Percentiles rank a stretch among this genome's conserved stretches.
phyloP scores from a whole-genome alignment of 495 filamentous ascomycete genomes.

The Schizothecium vesticola region DNA sequence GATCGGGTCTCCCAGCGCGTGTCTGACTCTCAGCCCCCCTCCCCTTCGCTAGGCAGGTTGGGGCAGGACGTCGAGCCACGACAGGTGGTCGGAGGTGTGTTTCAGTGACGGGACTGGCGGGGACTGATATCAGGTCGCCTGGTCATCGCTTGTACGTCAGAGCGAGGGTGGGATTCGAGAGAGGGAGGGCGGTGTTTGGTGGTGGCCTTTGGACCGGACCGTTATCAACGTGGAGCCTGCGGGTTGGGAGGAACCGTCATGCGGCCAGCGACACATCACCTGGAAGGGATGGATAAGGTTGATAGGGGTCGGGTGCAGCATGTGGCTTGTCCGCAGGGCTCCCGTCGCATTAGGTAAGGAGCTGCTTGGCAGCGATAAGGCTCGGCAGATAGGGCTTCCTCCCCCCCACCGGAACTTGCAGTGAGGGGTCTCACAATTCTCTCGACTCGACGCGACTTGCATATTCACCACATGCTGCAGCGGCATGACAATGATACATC shows the following conservation, averaged over 20 bases:
- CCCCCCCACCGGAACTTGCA: neutral
- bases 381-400: neutral
- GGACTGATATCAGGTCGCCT: neutral
- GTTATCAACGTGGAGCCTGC: conserved; percentile 4
- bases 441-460: no score
- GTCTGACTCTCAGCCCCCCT: neutral
- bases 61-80: neutral
- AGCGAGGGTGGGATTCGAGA: neutral
- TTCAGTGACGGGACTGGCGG: neutral
- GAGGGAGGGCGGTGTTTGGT: neutral
- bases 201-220: neutral
- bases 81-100: neutral
- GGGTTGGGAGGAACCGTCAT: conserved; percentile 1
- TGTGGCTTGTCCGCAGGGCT: neutral
- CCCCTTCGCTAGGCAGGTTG: neutral
- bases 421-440: neutral
- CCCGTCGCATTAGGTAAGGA: neutral
- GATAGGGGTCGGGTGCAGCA: conserved; percentile 4
- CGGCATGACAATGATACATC: neutral
- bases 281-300: conserved; percentile 8
- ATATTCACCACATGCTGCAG: neutral
- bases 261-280: conserved; percentile 7
- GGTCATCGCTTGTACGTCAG: conserved; percentile 12
- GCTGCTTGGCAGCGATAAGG: neutral
- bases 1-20: neutral